Evolutionary conservation across 106 monocot species (phyloP).

Genomic region (Ottelia alismoides): DNA sequence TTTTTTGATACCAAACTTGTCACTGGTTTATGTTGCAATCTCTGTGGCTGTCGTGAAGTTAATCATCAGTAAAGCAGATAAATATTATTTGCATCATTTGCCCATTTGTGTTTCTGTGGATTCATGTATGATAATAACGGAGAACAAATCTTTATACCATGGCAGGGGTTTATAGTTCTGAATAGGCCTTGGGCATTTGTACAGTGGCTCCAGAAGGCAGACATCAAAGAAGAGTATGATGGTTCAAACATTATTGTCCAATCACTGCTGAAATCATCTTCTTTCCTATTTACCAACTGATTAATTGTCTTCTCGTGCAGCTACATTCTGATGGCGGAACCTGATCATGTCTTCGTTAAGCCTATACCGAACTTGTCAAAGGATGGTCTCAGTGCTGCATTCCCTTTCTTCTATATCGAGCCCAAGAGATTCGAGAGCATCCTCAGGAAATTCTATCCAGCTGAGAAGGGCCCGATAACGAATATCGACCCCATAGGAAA

Average conservation of each 20-base stretch:
- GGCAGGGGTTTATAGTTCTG: constrained; percentile 83
- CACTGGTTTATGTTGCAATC: no score
- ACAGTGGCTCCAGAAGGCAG: constrained; percentile 85
- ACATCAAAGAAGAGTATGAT: constrained; percentile 77
- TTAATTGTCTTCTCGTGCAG: constrained; percentile 17
- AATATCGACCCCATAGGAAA: constrained; percentile 93
- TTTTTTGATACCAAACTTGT: no score
- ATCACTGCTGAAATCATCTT: no score
- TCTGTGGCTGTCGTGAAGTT: no score
- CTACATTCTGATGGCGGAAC: constrained; percentile 96
- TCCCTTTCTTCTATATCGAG: constrained; percentile 94
- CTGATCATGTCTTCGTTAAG: constrained; percentile 85
- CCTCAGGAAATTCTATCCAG: constrained; percentile 69
- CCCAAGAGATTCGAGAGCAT: constrained; percentile 57
- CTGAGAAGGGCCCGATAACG: constrained; percentile 60
- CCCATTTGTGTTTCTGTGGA: no score
- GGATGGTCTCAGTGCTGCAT: constrained; percentile 70
- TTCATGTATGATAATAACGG: no score
- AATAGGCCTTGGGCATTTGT: constrained; percentile 99
- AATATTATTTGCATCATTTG: no score
- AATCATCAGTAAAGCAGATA: no score
- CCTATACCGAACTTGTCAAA: constrained; percentile 87
- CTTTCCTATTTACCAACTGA: no score
- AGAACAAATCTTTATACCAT: neutral
- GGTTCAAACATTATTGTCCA: no score